Evolutionary conservation across 1,284 basidiomycete genomes (phyloP).

Genomic region (Meripilus lineatus): DNA sequence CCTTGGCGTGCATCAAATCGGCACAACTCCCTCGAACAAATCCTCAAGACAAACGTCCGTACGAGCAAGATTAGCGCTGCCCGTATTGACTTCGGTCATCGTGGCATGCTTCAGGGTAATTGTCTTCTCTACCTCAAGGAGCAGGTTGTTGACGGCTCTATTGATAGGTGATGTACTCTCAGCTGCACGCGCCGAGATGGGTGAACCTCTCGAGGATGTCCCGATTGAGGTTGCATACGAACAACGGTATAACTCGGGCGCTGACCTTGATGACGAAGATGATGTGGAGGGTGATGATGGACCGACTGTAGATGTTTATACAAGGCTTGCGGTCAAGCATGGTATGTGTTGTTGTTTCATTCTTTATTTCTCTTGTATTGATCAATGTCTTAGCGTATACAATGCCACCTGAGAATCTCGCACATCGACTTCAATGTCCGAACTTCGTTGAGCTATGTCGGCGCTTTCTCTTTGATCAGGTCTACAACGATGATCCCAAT

Average conservation of each 20-base stretch:
- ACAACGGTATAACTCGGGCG: neutral
- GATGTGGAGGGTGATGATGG: neutral
- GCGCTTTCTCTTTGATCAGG: neutral
- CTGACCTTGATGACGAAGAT: neutral
- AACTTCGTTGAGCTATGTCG: too few species aligned
- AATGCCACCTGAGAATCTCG: neutral
- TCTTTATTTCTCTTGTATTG: neutral
- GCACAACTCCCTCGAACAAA: slow-evolving; percentile 9
- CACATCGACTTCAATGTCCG: neutral
- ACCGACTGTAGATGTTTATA: neutral
- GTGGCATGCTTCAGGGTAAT: too few species aligned
- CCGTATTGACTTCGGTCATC: too few species aligned
- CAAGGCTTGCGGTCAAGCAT: neutral
- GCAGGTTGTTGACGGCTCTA: slow-evolving; percentile 8
- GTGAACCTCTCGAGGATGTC: too few species aligned
- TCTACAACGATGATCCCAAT: slow-evolving; percentile 6
- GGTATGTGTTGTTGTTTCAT: neutral
- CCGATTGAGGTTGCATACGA: neutral
- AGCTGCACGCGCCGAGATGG: too few species aligned
- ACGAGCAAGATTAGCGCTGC: too few species aligned
- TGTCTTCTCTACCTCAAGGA: slow-evolving; percentile 10
- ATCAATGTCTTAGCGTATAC: neutral
- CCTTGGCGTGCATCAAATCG: slow-evolving; percentile 9
- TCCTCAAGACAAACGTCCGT: slow-evolving; percentile 9
- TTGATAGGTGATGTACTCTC: neutral